Base-by-base conservation (phyloP, 139 green algal species). In the Asterochloris erici region DNA sequence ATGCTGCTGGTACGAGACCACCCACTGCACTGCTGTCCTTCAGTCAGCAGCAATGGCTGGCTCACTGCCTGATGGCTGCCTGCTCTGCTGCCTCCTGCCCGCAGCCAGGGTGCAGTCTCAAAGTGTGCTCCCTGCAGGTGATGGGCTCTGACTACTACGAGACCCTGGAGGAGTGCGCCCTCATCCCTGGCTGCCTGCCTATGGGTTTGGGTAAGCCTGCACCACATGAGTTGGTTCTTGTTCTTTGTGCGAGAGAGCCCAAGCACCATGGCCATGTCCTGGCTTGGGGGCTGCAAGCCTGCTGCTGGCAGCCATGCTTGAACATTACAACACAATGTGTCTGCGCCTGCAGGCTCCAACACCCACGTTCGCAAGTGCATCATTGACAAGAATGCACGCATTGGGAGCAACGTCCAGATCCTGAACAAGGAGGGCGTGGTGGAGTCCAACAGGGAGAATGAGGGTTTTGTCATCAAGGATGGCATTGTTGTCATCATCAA, bases 91-190 rank as follows among this genome's bases (percentile, higher is more conserved):
- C 38, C 38, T 54, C 38, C 38, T 54, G 38, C 38, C 38, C 6
- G 38, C 38, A 54, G 9, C 2, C 68, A 24, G 21, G 68, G 6
- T 73, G 21, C 21, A 73, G 21, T 73, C 9, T 73, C 68, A 23
- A 9, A 73, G 38, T 54, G 38, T 54, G 38, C 38, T 54, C 38
- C 38, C 38, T 54, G 38, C 38, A 54, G 38, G 38, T 84, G 11
- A 86, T 97, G 86, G 97, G 97, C 14, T 93, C 96, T n/a, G 97
- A 99, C 90, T 99, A 96, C 85, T 99, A 99, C 83, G 96, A 99
- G 91, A 94, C 85, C 9, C 90, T 98, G 54, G 90, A 95, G 26
- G 89, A 98, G 88, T 89, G 89, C 28, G 86, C 84, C 13, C 78
- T 96, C 12, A 69, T 96, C 29, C 90, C 85, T 0, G 95, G 96